Evolutionary conservation across 1,139 yeast species (phyloP), one percentile per base, ranked within the genome.

Genomic region (Yamadazyma membranifaciens): DNA sequence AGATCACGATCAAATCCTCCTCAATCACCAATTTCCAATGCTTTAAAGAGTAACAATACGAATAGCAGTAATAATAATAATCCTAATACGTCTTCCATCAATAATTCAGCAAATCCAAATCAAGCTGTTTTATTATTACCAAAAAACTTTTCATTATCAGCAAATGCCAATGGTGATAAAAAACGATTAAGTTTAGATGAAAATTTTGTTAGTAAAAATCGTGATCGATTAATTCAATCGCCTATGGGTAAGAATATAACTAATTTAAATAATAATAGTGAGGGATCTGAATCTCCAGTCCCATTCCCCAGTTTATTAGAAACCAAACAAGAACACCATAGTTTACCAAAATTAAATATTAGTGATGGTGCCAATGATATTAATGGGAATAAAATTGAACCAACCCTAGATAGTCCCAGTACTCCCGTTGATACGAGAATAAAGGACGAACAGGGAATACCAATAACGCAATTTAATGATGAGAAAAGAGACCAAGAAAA

Each of bases 91-190:
- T 57, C 38, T 66, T 67, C 3, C 47, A n/a, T n/a, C n/a, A 57
- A 14, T 16, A 31, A 36, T 16, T 55, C 55, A 37, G 50, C 61
- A 10, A 69, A 42, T 24, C 51, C 61, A 10, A 69, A 42, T 26
- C 51, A 64, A 43, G 76, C 77, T 7, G 71, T 73, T 7, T 59
- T 73, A 38, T 57, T 73, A 30, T 55, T 73, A 31, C 78, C 78
- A 1, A 73, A 68, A 51, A 73, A 73, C 48, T 73, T 71, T 45
- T 65, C 76, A 3, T 41, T 48, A 26, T 48, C 53, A 6, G 39
- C 52, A 6, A 43, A 33, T 37, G 36, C 48, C 1, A 39, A 43
- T 27, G 20, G 27, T 27, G 54, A 48, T 41, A 49, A 52, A 40
- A 67, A 68, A 44, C 50, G 68, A 29, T 43, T 56, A 9, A 59